A percentile compares a stretch with the other conserved stretches of the same genome.
Conservation (phyloP, 768 basidiomycete genomes). For the Macrolepiota albuminosa region DNA sequence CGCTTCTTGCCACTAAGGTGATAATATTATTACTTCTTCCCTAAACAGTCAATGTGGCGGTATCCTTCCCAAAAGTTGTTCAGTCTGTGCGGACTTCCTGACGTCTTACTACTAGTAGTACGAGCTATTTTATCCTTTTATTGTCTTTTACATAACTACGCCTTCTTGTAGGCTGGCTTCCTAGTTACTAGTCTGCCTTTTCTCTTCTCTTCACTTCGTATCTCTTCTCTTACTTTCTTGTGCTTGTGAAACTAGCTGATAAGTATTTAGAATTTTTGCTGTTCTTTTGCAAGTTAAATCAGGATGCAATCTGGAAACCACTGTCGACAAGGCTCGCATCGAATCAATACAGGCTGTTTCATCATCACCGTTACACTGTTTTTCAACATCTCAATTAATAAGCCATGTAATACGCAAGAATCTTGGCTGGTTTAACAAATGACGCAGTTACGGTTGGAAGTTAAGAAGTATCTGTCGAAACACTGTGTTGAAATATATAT, state of each 20-base stretch:
- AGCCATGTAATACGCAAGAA: slow-evolving; percentile 49
- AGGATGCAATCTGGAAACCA: slow-evolving; percentile 62
- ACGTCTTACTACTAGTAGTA: slow-evolving; percentile 63
- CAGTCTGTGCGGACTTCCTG: slow-evolving; percentile 71
- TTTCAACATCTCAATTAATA: slow-evolving; percentile 8
- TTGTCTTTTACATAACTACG: not conserved
- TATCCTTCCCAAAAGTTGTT: slow-evolving; percentile 42
- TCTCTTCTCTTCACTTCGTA: no score
- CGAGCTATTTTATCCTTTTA: slow-evolving; percentile 20
- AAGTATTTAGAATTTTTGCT: slow-evolving; percentile 34
- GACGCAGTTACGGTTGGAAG: slow-evolving; percentile 56
- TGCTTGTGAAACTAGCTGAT: not conserved
- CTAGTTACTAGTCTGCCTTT: slow-evolving; percentile 49
- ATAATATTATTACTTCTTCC: not conserved
- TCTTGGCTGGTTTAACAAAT: slow-evolving; percentile 21
- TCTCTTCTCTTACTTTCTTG: not conserved
- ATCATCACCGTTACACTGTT: not conserved
- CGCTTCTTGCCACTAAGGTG: no score
- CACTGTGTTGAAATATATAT: not conserved
- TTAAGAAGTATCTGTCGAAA: slow-evolving; percentile 20
- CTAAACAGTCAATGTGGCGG: not conserved
- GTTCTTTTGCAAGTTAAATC: slow-evolving; percentile 63
- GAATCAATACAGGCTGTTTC: slow-evolving; percentile 38
- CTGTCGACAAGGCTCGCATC: slow-evolving; percentile 52
- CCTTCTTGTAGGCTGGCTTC: slow-evolving; percentile 50